Conservation (phyloP, 139 green algal genomes). For the Chloropicon primus region DNA sequence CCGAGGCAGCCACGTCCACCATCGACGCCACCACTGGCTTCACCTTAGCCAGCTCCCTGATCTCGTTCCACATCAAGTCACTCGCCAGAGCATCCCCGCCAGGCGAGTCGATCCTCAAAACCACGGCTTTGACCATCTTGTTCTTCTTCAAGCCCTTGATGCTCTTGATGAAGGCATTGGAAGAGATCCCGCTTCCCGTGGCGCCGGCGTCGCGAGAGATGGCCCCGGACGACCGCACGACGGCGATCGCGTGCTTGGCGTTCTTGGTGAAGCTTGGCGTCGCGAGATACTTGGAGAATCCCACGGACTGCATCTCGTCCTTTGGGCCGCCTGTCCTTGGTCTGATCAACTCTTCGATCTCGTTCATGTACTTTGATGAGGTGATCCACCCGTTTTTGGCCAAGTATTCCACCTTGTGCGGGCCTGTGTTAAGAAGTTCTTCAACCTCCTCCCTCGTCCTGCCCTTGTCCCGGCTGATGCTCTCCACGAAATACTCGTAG, state of each 20-base stretch:
- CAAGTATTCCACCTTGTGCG: conserved; percentile 52
- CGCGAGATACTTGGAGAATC: neutral
- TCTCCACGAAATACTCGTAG: conserved; percentile 51
- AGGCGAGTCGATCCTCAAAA: conserved; percentile 78
- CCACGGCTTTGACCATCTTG: conserved; percentile 47
- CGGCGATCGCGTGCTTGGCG: conserved; percentile 59
- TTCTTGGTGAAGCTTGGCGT: conserved; percentile 49
- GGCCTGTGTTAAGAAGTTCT: conserved; percentile 57
- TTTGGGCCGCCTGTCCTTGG: conserved; percentile 38
- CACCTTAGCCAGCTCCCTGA: conserved; percentile 34
- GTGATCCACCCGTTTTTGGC: conserved; percentile 46
- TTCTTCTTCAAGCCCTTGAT: conserved; percentile 15
- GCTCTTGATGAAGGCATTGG: conserved; percentile 7
- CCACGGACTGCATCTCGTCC: conserved; percentile 33
- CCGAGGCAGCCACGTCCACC: conserved; percentile 82
- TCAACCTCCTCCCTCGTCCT: conserved; percentile 53
- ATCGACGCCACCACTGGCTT: conserved; percentile 92
- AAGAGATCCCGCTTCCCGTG: conserved; percentile 12
- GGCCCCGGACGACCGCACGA: conserved; percentile 61
- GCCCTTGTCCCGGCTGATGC: conserved; percentile 37
- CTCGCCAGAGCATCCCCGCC: conserved; percentile 81
- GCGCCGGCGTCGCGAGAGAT: conserved; percentile 25
- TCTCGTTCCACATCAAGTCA: conserved; percentile 93
- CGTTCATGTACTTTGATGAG: conserved; percentile 72
- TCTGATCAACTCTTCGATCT: conserved; percentile 58